These are phyloP conservation scores for Rhizopus stolonifer DNA, from an alignment of 371 early-diverging fungal genomes.

Conservation along the genomic window DNA sequence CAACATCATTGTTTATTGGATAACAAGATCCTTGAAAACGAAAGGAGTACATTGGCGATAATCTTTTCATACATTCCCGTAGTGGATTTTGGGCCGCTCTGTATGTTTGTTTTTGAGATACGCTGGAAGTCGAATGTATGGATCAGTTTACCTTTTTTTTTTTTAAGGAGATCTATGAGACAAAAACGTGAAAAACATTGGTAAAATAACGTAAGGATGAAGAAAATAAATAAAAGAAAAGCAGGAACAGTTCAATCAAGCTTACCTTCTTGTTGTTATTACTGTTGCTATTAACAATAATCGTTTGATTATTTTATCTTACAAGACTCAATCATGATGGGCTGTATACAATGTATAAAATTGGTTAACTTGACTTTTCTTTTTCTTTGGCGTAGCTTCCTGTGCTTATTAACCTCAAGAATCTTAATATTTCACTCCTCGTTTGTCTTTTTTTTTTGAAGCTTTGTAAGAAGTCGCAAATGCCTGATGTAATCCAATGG, in stretches of 20 bases:
- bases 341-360: too few species aligned
- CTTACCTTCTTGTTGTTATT: constrained; percentile 16
- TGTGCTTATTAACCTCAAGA: too few species aligned
- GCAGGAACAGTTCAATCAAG: constrained; percentile 12
- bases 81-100: constrained; percentile 12
- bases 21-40: constrained; percentile 14
- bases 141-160: constrained; percentile 11
- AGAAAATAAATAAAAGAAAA: constrained; percentile 2
- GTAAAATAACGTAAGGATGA: constrained; percentile 9
- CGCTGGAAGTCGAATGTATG: constrained; percentile 14
- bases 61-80: constrained; percentile 10
- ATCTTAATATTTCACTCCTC: too few species aligned
- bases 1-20: constrained; percentile 11
- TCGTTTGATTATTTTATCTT: too few species aligned
- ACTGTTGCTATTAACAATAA: not conserved
- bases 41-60: constrained; percentile 16
- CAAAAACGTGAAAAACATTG: constrained; percentile 10
- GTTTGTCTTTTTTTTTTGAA: too few species aligned
- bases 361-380: too few species aligned
- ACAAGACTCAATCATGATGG: too few species aligned
- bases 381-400: too few species aligned
- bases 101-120: constrained; percentile 14
- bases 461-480: too few species aligned
- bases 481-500: too few species aligned
- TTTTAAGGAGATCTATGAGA: constrained; percentile 15